Base-by-base conservation (phyloP, 805 yeast genomes). In the Komagataella pseudopastoris region DNA sequence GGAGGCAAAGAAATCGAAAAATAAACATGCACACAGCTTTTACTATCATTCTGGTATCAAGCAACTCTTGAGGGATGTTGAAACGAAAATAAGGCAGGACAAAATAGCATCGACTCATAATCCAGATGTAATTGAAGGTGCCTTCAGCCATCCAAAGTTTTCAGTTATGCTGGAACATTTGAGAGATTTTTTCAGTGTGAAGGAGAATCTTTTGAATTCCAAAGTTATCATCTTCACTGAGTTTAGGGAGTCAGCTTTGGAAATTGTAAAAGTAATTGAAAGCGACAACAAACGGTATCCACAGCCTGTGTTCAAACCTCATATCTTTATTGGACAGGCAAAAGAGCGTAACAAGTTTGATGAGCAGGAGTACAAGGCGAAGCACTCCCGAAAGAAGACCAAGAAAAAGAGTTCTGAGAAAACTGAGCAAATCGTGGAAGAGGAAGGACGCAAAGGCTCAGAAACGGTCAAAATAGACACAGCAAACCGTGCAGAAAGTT, bases 291-390 rank as follows among this genome's bases (percentile, higher is more conserved):
- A 47, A 16, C 47, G 49, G 23, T 10, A 44, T 44, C 44, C 54
- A 23, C 50, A 47, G 7, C 49, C 55, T 1, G 58, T 50, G 23
- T 66, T 78, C 20, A 75, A 76, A 49, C 87, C 98, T 0, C 96
- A 88, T 62, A 79, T 91, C 22, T 93, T 93, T 62, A 88, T 93
- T 55, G 99, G 99, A 0, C 99, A 93, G 62, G 76, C 96, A 0
- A 78, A 76, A 54, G 90, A 81, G 51, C 81, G 80, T 59, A 88
- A 81, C 49, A 79, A 74, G 39, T 82, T 83, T 61, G 85, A 83
- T 60, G 82, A 82, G 54, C 76, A 66, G 2, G 70, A 69, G 6
- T 80, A 69, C 56, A 60, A 67, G 10, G 60, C 69, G 44, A 76
- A 76, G 54, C 64, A 71, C 47, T 66, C 68, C 44, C 71, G 72